Conservation (phyloP, 371 early-diverging fungal species). For the Mucor saturninus region DNA sequence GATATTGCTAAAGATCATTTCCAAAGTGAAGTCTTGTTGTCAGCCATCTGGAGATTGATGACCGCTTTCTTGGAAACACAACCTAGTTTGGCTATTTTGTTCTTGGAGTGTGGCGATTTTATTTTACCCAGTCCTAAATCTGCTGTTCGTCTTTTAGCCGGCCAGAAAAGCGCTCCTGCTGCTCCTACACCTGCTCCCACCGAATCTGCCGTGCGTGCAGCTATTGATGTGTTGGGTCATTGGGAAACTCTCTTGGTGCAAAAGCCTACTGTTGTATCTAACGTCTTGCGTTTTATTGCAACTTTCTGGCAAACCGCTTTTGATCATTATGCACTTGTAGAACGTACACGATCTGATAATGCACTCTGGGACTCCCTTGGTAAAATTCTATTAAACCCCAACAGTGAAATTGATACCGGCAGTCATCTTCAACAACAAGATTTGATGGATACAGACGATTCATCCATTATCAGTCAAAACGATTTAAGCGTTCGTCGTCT, state of each 20-base stretch:
- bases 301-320: constrained; percentile 55
- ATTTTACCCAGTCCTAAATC: constrained; percentile 59
- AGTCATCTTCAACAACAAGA: constrained; percentile 6
- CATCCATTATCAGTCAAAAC: neutral
- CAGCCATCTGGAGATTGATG: constrained; percentile 50
- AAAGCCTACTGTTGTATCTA: constrained; percentile 47
- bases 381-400: constrained; percentile 42
- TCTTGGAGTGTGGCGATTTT: constrained; percentile 55
- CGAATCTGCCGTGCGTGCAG: constrained; percentile 48
- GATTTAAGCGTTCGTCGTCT: constrained; percentile 31
- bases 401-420: constrained; percentile 6
- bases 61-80: constrained; percentile 46
- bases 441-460: constrained; percentile 5
- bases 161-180: constrained; percentile 27
- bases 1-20: constrained; percentile 39
- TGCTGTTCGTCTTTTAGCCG: constrained; percentile 53
- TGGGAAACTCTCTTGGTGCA: constrained; percentile 45
- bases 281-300: constrained; percentile 44
- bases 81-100: constrained; percentile 49
- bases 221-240: constrained; percentile 34
- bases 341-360: constrained; percentile 48
- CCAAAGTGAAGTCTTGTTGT: constrained; percentile 34
- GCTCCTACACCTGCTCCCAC: constrained; percentile 8
- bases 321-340: constrained; percentile 52
- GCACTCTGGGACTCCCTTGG: constrained; percentile 47